phyloP scores from a whole-genome alignment of 345 rosid species.

The Combretum micranthum region DNA sequence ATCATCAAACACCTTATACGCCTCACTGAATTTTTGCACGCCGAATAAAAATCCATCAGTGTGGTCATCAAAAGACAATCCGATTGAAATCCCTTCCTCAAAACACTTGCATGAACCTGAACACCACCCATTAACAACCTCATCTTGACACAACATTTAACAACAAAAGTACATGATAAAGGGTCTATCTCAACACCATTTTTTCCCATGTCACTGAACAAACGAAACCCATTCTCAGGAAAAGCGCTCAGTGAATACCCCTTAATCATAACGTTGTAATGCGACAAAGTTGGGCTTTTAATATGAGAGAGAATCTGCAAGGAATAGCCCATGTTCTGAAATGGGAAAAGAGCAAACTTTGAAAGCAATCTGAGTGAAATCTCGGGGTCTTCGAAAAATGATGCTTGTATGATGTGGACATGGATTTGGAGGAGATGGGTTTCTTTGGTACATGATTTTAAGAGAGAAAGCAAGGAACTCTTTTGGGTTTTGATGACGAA shows the following conservation, averaged over 20 bases:
- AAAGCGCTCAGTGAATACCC: conserved; percentile 44
- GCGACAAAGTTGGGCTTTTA: conserved; percentile 37
- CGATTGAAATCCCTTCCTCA: conserved; percentile 52
- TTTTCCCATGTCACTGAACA: too few relatives aligned
- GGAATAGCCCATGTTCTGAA: conserved; percentile 32
- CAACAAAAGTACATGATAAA: conserved; percentile 45
- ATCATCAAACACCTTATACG: conserved; percentile 69
- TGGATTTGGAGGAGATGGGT: conserved; percentile 64
- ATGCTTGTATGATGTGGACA: conserved; percentile 46
- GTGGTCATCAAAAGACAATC: conserved; percentile 61
- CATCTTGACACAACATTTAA: conserved; percentile 46
- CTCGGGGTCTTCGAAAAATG: conserved; percentile 32
- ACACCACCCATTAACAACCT: conserved; percentile 35
- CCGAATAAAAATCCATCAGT: conserved; percentile 56
- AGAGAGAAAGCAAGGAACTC: conserved; percentile 33
- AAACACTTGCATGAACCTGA: conserved; percentile 62
- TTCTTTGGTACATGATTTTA: conserved; percentile 38
- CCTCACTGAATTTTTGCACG: conserved; percentile 20
- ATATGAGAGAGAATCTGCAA: conserved; percentile 45
- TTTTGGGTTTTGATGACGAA: too few relatives aligned
- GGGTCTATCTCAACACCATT: too few relatives aligned
- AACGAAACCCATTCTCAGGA: too few relatives aligned
- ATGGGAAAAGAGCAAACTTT: conserved; percentile 34
- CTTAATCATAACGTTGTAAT: conserved; percentile 60
- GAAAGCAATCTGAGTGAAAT: conserved; percentile 53